Evolutionary conservation across 768 basidiomycete genomes (phyloP).

Genomic region (Russula earlei): DNA sequence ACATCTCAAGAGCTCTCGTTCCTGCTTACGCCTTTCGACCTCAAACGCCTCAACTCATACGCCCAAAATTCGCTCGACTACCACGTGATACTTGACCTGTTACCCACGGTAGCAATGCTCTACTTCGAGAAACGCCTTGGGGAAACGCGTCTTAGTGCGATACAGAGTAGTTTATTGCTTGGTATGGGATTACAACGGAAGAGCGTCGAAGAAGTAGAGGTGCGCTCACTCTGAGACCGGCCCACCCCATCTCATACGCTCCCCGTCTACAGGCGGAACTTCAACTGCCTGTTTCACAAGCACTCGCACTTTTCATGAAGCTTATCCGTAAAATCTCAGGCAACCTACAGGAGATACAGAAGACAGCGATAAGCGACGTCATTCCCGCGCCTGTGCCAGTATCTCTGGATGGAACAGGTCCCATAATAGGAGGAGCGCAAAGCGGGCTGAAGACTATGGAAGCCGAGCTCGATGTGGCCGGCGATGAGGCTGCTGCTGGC

Average conservation of each 20-base stretch:
- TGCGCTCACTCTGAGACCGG: conserved; percentile 25
- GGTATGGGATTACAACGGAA: conserved; percentile 88
- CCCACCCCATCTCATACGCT: not conserved
- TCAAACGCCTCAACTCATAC: conserved; percentile 93
- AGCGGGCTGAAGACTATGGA: conserved; percentile 26
- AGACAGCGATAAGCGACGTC: conserved; percentile 59
- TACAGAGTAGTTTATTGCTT: conserved; percentile 86
- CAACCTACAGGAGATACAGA: conserved; percentile 66
- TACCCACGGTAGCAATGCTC: conserved; percentile 71
- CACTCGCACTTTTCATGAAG: conserved; percentile 86
- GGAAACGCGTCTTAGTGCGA: conserved; percentile 63
- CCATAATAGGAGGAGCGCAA: conserved; percentile 15
- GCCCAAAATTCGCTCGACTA: conserved; percentile 95
- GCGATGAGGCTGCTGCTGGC: conserved; percentile 46
- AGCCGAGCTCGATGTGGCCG: conserved; percentile 47
- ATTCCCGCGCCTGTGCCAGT: conserved; percentile 33
- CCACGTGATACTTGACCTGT: conserved; percentile 87
- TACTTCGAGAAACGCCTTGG: conserved; percentile 75
- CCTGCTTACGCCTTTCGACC: conserved; percentile 80
- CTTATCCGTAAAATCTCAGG: conserved; percentile 78
- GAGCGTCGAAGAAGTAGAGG: conserved; percentile 82
- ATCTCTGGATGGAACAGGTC: not conserved
- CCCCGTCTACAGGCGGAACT: conserved; percentile 52
- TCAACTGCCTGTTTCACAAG: conserved; percentile 75
- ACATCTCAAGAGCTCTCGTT: conserved; percentile 45